Base-by-base conservation (phyloP, 495 filamentous ascomycete genomes). In the Penicillium longicatenatum region DNA sequence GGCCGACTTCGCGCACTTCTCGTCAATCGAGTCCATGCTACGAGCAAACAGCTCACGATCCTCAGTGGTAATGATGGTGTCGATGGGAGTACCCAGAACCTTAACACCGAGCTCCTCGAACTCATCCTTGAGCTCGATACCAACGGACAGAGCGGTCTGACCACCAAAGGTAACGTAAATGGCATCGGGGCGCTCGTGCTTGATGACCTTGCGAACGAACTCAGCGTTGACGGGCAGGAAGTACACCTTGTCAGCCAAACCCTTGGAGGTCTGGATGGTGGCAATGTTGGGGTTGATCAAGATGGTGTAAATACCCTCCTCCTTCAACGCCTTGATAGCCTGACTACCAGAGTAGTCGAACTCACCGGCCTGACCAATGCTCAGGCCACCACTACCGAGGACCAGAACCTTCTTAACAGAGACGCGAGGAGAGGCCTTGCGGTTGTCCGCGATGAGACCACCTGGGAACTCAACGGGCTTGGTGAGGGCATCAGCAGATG, bases 221-320 rank as follows among this genome's bases (percentile, higher is more conserved):
- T 98, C 93, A 22, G 91, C 87, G 33, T 91, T 98, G 66, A 98
- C 92, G 20, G 94, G 94, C 20, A 98, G 85, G 79, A 97, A 98
- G 79, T 97, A 98, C 56, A 98, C 91, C 80, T 98, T 96, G 73
- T 98, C 94, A 53, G 92, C 92, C 62, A 98, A 84, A 64, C 85
- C 85, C 78, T 97, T 94, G 63, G 93, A 96, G 20, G 94, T 98
- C 76, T 98, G 94, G 61, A 98, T 97, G 54, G 94, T 98, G 50
- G 94, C 94, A 71, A 98, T 98, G 72, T 98, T 98, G 48, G 94
- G 94, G 73, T 98, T 98, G 71, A 98, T 96, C 62, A 98, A 78
- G 53, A 98, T 89, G 6, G 94, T 97, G 69, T 92, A 88, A 37
- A 97, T 95, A 30, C 91, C 93, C 65, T 96, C 94, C 75, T 98